phyloP scores from a whole-genome alignment of 345 rosid species.

The Kernera saxatilis region DNA sequence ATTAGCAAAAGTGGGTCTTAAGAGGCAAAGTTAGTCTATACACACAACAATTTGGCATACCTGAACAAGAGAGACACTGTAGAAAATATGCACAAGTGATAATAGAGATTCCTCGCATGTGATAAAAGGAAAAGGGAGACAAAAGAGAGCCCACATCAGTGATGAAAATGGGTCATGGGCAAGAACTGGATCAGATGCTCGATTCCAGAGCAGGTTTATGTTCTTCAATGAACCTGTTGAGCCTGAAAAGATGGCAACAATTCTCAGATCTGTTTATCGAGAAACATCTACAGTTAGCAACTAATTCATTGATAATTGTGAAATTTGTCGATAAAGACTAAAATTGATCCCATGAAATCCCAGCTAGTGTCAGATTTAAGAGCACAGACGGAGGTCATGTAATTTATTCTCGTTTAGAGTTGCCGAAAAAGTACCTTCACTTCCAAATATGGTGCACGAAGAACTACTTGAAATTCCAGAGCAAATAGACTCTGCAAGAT shows the following conservation, averaged over 20 bases:
- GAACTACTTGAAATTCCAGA: conserved; percentile 44
- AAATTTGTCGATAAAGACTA: not conserved
- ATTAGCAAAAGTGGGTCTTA: conserved; percentile 19
- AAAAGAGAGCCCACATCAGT: conserved; percentile 89
- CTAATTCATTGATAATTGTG: not conserved
- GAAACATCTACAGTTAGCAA: conserved; percentile 12
- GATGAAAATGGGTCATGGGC: conserved; percentile 92
- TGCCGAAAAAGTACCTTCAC: conserved; percentile 39
- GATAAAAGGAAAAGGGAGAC: conserved; percentile 83
- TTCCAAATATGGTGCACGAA: conserved; percentile 30
- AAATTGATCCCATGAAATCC: not conserved
- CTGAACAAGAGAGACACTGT: conserved; percentile 70
- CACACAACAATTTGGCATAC: conserved; percentile 35
- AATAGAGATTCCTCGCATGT: conserved; percentile 68
- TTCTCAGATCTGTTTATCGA: conserved; percentile 3
- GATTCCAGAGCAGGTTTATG: conserved; percentile 61
- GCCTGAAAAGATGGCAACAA: conserved; percentile 39
- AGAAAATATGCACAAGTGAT: conserved; percentile 79
- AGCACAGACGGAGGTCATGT: not conserved
- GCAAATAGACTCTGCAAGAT: conserved; percentile 72
- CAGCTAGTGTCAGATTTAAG: not conserved
- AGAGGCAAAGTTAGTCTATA: not conserved
- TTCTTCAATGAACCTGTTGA: conserved; percentile 41
- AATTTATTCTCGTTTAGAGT: not conserved
- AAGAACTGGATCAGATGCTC: conserved; percentile 78